Evolutionary conservation across 2,329 filamentous ascomycete genomes (phyloP), one percentile per base, ranked within the genome.

Genomic region (Trichocomaceae sp.): DNA sequence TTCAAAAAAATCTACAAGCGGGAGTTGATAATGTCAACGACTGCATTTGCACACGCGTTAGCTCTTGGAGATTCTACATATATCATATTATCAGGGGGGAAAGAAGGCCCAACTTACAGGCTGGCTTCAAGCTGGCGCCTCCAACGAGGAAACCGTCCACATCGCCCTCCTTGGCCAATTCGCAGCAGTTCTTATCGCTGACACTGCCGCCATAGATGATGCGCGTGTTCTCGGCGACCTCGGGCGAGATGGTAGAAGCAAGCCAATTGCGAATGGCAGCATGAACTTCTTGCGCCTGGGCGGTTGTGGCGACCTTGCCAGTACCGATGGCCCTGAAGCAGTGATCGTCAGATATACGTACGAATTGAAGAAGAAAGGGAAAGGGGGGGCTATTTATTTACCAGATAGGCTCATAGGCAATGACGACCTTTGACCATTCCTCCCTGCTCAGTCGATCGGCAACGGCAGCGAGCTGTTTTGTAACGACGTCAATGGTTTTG

Each of bases 361-460:
- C 42, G 3, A 50, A 48, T 6, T 26, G 17, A 1, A 3, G 48
- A 54, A 37, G 19, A 47, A 45, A 17, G 22, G 20, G 26, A 19
- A 46, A 44, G 19, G 22, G 20, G 26, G 26, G n/a, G n/a, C n/a
- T n/a, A 10, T 29, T 29, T 29, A 87, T 72, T n/a, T 84, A 90
- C 92, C 93, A 99, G 80, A 99, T 95, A 69, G 93, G 93, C 83
- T 99, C 93, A 77, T 99, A 99, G 69, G 93, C 93, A 68, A 99
- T 83, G 72, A 99, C 93, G 62, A 99, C 83, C 80, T 93, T 93
- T 69, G 79, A 83, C 93, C 93, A 99, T 78, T 96, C 88, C 66
- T 83, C 78, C 79, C 87, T 80, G 63, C 64, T 69, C 59, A 78
- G 69, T 66, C 78, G 75, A 72, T 90, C 85, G 55, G 83, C 83